A percentile compares a stretch with the other conserved stretches of the same genome.
These are phyloP conservation scores for Exophiala aquamarina DNA, from an alignment of 2,329 filamentous ascomycete species.

Conservation along the genomic window DNA sequence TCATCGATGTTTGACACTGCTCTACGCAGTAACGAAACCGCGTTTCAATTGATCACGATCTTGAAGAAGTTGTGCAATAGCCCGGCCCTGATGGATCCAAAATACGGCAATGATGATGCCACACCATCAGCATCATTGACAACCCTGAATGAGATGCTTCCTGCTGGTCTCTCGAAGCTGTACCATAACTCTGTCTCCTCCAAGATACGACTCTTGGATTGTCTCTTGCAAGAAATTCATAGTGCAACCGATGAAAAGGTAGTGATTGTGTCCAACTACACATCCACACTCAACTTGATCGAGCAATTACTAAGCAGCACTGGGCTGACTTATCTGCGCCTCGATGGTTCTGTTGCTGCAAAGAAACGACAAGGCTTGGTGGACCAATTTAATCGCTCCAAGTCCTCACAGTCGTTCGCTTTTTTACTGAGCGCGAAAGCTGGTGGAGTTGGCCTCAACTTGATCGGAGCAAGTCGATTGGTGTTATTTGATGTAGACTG, in stretches of 20 bases:
- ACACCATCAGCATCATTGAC: slow-evolving; percentile 48
- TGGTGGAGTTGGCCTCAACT: slow-evolving; percentile 68
- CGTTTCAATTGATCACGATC: slow-evolving; percentile 68
- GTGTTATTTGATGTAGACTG: slow-evolving; percentile 74
- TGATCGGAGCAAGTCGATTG: slow-evolving; percentile 69
- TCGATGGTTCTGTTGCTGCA: slow-evolving; percentile 66
- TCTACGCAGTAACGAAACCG: slow-evolving; percentile 59
- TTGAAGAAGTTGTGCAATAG: slow-evolving; percentile 75
- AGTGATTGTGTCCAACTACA: slow-evolving; percentile 75
- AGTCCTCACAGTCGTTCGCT: slow-evolving; percentile 59
- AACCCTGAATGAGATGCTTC: slow-evolving; percentile 54
- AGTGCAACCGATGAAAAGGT: slow-evolving; percentile 67
- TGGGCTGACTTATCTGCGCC: slow-evolving; percentile 62
- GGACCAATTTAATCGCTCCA: slow-evolving; percentile 66
- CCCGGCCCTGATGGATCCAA: slow-evolving; percentile 60
- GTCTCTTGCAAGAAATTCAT: slow-evolving; percentile 61
- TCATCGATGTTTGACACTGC: slow-evolving; percentile 64
- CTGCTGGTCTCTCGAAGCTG: slow-evolving; percentile 53
- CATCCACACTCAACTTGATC: slow-evolving; percentile 68
- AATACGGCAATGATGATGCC: slow-evolving; percentile 47
- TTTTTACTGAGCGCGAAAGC: slow-evolving; percentile 73
- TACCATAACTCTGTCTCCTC: slow-evolving; percentile 60
- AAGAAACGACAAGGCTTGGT: slow-evolving; percentile 67
- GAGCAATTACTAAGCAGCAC: slow-evolving; percentile 60
- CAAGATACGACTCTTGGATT: slow-evolving; percentile 67